Conservation (phyloP, 352 stramenopile genomes). For the Phytophthora rubi region DNA sequence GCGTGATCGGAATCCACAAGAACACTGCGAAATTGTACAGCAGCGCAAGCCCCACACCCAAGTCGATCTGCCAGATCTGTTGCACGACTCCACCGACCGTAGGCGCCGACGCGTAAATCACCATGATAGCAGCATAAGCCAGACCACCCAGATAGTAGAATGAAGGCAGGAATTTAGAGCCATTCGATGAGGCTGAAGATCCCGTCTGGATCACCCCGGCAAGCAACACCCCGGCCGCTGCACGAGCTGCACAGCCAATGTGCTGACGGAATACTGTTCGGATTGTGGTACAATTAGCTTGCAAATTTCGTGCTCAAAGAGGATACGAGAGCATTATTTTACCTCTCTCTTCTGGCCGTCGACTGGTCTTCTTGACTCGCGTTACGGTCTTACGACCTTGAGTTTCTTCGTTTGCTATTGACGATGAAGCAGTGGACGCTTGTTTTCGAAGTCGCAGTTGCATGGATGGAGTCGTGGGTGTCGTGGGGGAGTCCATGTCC, state of each 20-base stretch:
- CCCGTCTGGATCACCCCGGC: constrained; percentile 63
- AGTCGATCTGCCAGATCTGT: constrained; percentile 75
- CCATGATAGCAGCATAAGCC: constrained; percentile 66
- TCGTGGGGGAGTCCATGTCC: constrained; percentile 33
- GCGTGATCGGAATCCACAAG: constrained; percentile 50
- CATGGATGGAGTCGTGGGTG: constrained; percentile 40
- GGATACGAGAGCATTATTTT: neutral
- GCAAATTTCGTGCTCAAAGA: neutral
- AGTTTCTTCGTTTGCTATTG: constrained; percentile 20
- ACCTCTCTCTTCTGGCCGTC: constrained; percentile 41
- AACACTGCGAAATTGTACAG: constrained; percentile 78
- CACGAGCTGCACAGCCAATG: constrained; percentile 46
- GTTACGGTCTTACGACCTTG: constrained; percentile 23
- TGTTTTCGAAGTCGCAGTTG: constrained; percentile 43
- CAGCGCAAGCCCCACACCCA: constrained; percentile 66
- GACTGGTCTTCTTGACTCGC: constrained; percentile 47
- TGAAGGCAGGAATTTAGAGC: constrained; percentile 58
- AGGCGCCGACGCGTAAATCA: constrained; percentile 65
- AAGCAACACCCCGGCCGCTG: constrained; percentile 66
- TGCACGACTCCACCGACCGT: constrained; percentile 65
- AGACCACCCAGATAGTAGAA: constrained; percentile 74
- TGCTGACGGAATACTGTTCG: constrained; percentile 46
- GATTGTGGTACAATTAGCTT: neutral
- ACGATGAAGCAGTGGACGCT: constrained; percentile 17
- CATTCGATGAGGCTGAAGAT: constrained; percentile 28